phyloP scores from a whole-genome alignment of 768 basidiomycete species.

The Dacryopinax primogenitus region DNA sequence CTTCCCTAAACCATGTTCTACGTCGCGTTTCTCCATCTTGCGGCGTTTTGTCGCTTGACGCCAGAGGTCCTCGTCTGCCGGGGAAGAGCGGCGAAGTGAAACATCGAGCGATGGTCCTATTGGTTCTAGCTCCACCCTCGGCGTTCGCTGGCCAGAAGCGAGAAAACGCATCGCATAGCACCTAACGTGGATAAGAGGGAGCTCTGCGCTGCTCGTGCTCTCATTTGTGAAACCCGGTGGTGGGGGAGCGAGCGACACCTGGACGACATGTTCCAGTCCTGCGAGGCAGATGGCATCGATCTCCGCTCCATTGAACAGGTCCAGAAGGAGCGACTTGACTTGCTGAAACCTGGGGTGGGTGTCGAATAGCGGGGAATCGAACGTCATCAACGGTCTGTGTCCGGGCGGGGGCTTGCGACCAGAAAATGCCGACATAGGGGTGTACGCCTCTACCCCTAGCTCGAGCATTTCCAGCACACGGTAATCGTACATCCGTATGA shows the following conservation, averaged over 20 bases:
- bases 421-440: slow-evolving; percentile 71
- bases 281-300: slow-evolving; percentile 72
- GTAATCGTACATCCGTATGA: slow-evolving; percentile 77
- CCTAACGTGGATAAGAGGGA: slow-evolving; percentile 81
- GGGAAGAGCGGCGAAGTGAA: slow-evolving; percentile 55
- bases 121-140: slow-evolving; percentile 65
- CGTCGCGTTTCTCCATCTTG: slow-evolving; percentile 76
- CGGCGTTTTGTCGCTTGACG: slow-evolving; percentile 71
- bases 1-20: slow-evolving; percentile 80
- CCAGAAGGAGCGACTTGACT: slow-evolving; percentile 80
- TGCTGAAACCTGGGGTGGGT: slow-evolving; percentile 85
- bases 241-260: slow-evolving; percentile 58
- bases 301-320: slow-evolving; percentile 79
- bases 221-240: slow-evolving; percentile 41
- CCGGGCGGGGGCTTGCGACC: slow-evolving; percentile 82
- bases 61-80: slow-evolving; percentile 63
- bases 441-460: slow-evolving; percentile 71
- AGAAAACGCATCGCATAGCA: slow-evolving; percentile 66
- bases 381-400: slow-evolving; percentile 85
- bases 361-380: slow-evolving; percentile 89
- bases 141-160: slow-evolving; percentile 64
- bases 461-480: slow-evolving; percentile 90
- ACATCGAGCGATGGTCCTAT: slow-evolving; percentile 92
- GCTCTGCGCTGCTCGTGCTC: slow-evolving; percentile 21
- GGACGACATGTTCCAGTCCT: slow-evolving; percentile 80